Percentiles rank a stretch among this genome's conserved stretches.
phyloP scores from a whole-genome alignment of 2,329 filamentous ascomycete species.

The Monilinia polystroma region DNA sequence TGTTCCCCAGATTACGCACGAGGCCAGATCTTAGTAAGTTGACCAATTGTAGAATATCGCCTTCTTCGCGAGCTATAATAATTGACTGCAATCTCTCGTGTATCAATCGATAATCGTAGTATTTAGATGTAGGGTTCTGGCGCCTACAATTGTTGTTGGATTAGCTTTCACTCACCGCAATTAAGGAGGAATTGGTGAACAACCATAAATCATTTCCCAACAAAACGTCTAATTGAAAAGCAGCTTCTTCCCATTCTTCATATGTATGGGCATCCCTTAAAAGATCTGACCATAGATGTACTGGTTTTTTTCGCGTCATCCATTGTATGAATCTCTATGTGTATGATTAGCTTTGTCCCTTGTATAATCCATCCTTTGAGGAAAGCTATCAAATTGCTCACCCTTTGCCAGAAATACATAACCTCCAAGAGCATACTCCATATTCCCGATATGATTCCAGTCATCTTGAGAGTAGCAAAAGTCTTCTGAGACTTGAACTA shows the following conservation, averaged over 20 bases:
- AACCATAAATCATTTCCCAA: constrained; percentile 80
- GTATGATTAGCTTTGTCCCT: constrained; percentile 4
- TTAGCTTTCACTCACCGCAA: constrained; percentile 8
- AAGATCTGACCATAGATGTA: constrained; percentile 63
- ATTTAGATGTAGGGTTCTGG: constrained; percentile 73
- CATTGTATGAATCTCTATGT: constrained; percentile 65
- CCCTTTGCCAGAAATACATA: constrained; percentile 60
- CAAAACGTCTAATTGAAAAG: constrained; percentile 76
- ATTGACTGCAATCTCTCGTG: constrained; percentile 72
- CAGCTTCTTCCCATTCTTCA: constrained; percentile 85
- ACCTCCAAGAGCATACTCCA: constrained; percentile 62
- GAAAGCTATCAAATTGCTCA: constrained; percentile 37
- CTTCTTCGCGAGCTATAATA: constrained; percentile 64
- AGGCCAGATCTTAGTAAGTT: constrained; percentile 77
- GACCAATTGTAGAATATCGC: constrained; percentile 71
- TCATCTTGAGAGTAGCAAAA: constrained; percentile 32
- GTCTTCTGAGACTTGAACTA: not conserved
- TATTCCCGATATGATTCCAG: constrained; percentile 44
- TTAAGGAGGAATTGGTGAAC: constrained; percentile 32
- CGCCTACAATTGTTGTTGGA: constrained; percentile 54
- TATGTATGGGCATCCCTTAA: constrained; percentile 67
- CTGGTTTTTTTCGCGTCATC: constrained; percentile 63
- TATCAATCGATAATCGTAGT: constrained; percentile 87
- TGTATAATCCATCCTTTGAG: not conserved
- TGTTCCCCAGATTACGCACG: constrained; percentile 87